Conservation (phyloP, 306 rosid genomes). For the Ammopiptanthus mongolicus region DNA sequence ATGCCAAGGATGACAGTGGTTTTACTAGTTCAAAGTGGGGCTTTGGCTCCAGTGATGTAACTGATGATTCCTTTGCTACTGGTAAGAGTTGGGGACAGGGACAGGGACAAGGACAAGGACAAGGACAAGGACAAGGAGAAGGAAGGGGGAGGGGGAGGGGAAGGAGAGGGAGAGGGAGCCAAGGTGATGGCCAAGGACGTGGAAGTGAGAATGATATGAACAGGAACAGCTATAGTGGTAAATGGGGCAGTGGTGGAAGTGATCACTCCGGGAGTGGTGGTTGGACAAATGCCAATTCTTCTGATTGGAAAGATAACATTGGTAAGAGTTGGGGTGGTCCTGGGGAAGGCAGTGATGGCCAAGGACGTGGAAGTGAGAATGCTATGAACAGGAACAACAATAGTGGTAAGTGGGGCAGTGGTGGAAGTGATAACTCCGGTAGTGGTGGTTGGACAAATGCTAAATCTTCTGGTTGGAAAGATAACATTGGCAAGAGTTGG, state of each 20-base stretch:
- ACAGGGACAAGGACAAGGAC: no score
- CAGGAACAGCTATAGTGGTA: not conserved
- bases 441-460: not conserved
- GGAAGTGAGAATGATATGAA: not conserved
- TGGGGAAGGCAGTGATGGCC: not conserved
- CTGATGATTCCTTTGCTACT: not conserved
- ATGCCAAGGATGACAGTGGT: not conserved
- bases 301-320: not conserved
- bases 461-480: not conserved
- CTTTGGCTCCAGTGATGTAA: not conserved
- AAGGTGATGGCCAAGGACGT: not conserved
- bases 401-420: not conserved
- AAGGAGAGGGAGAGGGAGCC: not conserved
- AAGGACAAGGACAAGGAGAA: no score
- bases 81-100: slow-evolving; percentile 15
- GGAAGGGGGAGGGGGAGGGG: not conserved
- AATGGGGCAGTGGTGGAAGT: not conserved
- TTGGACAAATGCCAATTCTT: slow-evolving; percentile 6
- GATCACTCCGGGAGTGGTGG: not conserved
- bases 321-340: not conserved
- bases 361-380: no score
- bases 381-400: no score
- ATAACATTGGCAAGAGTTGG: not conserved
- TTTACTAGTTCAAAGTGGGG: slow-evolving; percentile 1
- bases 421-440: not conserved